These are phyloP conservation scores for Penicillium sp. DNA, from an alignment of 2,329 filamentous ascomycete genomes.

Conservation along the genomic window DNA sequence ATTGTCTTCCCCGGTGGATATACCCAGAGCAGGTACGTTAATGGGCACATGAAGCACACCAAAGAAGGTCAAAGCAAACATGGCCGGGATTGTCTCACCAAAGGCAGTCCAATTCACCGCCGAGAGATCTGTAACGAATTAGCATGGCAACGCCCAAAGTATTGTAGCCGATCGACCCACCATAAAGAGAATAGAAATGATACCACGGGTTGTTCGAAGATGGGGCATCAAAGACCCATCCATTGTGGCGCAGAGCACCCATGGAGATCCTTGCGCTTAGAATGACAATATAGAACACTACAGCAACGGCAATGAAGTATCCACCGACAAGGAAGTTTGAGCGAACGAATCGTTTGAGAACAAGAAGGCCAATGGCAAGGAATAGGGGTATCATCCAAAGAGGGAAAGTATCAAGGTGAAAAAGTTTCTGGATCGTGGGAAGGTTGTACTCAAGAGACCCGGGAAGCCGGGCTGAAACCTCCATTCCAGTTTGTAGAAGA, in stretches of 20 bases:
- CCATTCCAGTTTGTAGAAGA: slow-evolving; percentile 82
- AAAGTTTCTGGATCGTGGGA: slow-evolving; percentile 70
- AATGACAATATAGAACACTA: slow-evolving; percentile 52
- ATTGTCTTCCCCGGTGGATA: slow-evolving; percentile 88
- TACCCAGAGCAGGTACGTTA: slow-evolving; percentile 89
- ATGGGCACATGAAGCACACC: slow-evolving; percentile 96
- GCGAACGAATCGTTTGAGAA: slow-evolving; percentile 70
- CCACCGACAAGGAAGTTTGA: slow-evolving; percentile 82
- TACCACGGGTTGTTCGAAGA: slow-evolving; percentile 88
- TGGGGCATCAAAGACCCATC: slow-evolving; percentile 91
- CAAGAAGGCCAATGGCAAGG: slow-evolving; percentile 72
- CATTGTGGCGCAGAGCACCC: slow-evolving; percentile 63
- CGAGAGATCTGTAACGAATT: slow-evolving; percentile 62
- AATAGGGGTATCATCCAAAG: slow-evolving; percentile 80
- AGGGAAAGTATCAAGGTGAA: slow-evolving; percentile 68
- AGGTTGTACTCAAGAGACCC: slow-evolving; percentile 80
- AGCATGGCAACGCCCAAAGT: not conserved
- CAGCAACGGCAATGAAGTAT: slow-evolving; percentile 78
- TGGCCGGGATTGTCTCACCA: slow-evolving; percentile 80
- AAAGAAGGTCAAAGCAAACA: slow-evolving; percentile 97
- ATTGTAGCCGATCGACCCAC: slow-evolving; percentile 49
- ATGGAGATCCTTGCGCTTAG: slow-evolving; percentile 61
- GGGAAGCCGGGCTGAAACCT: slow-evolving; percentile 85
- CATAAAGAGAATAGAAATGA: slow-evolving; percentile 94
- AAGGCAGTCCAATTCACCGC: slow-evolving; percentile 81